Percentiles rank a stretch among this genome's conserved stretches.
Evolutionary conservation across 306 rosid genomes (phyloP).

Genomic region (Macrotyloma uniflorum): DNA sequence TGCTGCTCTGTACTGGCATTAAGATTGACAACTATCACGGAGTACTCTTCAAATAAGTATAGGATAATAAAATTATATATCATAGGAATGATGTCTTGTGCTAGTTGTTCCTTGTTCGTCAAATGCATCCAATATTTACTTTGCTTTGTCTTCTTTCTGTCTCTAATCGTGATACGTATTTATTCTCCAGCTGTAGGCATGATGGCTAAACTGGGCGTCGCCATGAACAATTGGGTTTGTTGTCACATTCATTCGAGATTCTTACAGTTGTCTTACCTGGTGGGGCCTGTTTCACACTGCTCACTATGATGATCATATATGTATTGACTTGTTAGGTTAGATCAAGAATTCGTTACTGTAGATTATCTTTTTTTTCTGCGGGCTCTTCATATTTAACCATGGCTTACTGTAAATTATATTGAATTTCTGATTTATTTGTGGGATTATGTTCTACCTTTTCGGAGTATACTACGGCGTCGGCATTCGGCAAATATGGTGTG

Average conservation of each 20-base stretch:
- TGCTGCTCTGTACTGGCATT: not conserved
- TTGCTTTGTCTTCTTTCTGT: not conserved
- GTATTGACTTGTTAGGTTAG: constrained; percentile 48
- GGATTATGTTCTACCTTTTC: not conserved
- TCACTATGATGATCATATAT: constrained; percentile 41
- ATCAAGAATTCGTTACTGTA: constrained; percentile 33
- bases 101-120: constrained; percentile 6
- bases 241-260: constrained; percentile 32
- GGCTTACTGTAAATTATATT: constrained; percentile 42
- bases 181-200: constrained; percentile 41
- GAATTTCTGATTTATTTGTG: constrained; percentile 28
- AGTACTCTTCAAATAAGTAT: not conserved
- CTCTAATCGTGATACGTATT: not conserved
- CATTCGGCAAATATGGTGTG: not conserved
- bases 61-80: not conserved
- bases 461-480: not conserved
- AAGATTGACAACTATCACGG: not conserved
- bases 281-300: constrained; percentile 23
- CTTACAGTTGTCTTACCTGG: constrained; percentile 24
- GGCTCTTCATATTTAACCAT: not conserved
- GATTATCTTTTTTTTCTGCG: constrained; percentile 30
- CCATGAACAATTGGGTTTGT: constrained; percentile 32
- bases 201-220: constrained; percentile 33
- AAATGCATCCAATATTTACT: constrained; percentile 14
- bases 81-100: not conserved